Evolutionary conservation across 495 filamentous ascomycete species (phyloP).

Genomic region (Tuber indicum): DNA sequence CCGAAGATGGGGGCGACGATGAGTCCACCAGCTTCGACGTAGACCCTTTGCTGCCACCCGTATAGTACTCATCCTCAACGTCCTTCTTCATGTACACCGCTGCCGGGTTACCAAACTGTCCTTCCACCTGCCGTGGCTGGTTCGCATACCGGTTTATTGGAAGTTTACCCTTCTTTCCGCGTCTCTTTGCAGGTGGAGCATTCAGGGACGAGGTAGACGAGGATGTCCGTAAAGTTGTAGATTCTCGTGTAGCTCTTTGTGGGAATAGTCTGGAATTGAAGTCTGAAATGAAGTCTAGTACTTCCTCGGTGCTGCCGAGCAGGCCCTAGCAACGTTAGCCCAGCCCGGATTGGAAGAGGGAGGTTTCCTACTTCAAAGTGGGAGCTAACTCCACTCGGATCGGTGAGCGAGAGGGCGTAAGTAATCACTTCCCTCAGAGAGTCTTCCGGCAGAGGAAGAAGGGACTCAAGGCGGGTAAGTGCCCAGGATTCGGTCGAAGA

Average conservation of each 20-base stretch:
- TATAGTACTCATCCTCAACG: conserved; percentile 33
- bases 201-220: conserved; percentile 18
- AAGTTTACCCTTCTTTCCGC: conserved; percentile 19
- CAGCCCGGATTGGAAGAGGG: background rate
- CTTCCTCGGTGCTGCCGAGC: conserved; percentile 76
- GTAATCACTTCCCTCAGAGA: conserved; percentile 74
- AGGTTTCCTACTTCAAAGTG: conserved; percentile 57
- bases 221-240: conserved; percentile 20
- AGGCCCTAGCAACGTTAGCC: conserved; percentile 51
- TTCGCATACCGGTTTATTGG: conserved; percentile 25
- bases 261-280: conserved; percentile 64
- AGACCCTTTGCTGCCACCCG: conserved; percentile 24
- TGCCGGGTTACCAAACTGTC: conserved; percentile 31
- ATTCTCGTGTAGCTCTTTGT: conserved; percentile 35
- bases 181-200: conserved; percentile 15
- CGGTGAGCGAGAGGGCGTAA: conserved; percentile 61
- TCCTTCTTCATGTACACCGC: conserved; percentile 39
- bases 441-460: conserved; percentile 77
- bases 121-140: conserved; percentile 37
- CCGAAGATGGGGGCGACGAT: background rate
- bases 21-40: conserved; percentile 29
- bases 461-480: conserved; percentile 61
- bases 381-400: conserved; percentile 67
- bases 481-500: conserved; percentile 46
- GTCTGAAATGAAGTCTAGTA: conserved; percentile 82